Evolutionary conservation across 164 flowering plant species (phyloP), one percentile per base, ranked within the genome.

Genomic region (Vitis riparia): DNA sequence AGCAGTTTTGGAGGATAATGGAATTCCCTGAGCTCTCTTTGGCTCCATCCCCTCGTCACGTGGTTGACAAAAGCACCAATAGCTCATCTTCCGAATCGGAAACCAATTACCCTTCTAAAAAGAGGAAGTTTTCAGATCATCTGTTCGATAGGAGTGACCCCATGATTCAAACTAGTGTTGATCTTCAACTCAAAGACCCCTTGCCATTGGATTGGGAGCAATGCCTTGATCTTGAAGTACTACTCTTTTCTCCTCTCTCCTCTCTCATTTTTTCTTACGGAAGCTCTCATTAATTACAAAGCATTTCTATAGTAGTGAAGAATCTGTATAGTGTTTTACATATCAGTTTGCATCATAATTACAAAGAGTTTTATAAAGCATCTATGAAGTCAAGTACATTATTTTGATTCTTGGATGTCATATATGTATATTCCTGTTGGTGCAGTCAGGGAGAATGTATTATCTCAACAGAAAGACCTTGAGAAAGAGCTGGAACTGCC

Each of bases 391-490:
- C 44, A 37, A 37, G 44, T 37, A 37, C 44, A 37, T 37, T 37
- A 37, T 37, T 37, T 3, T 37, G 27, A 23, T 23, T 23, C 27
- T 23, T 23, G 27, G 27, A 23, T 23, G 27, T 23, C 27, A 23
- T 23, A 23, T 37, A 3, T 49, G 32, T 48, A 8, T 50, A 65
- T 15, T 16, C 13, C 59, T 51, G 3, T 65, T 47, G 9, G 49
- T 73, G 78, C 87, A 89, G 93, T 83, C 85, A 30, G 93, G 91
- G 8, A 86, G 78, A 78, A 81, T 86, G 88, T 86, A 84, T 67
- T 86, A 84, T 56, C 72, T 86, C 71, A 86, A 87, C 76, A 82
- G 84, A 73, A 82, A 83, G 58, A 82, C 91, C 8, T 60, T 74
- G 76, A 84, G 79, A 68, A 89, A 73, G 86, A 87, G 79, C 63